A percentile compares a stretch with the other conserved stretches of the same genome.
These are phyloP conservation scores for Daldinia childiae DNA, from an alignment of 495 filamentous ascomycete species.

Conservation along the genomic window DNA sequence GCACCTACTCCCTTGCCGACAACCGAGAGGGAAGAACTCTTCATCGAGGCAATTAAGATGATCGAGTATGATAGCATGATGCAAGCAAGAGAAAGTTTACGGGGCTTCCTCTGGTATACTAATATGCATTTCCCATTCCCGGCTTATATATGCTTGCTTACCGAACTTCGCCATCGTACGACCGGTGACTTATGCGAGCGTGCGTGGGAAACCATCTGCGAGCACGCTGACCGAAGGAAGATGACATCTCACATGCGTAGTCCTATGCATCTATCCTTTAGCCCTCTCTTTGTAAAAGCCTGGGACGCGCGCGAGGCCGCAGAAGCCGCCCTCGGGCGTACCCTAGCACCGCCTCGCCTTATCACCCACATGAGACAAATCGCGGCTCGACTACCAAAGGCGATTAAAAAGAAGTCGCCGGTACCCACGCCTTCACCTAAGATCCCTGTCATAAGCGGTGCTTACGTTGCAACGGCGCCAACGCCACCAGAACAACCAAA, in stretches of 20 bases:
- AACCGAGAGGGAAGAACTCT: conserved; percentile 55
- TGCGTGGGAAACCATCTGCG: conserved; percentile 60
- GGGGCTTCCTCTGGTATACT: conserved; percentile 63
- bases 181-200: conserved; percentile 62
- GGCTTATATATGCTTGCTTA: conserved; percentile 62
- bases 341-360: conserved; percentile 52
- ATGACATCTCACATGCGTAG: conserved; percentile 54
- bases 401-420: conserved; percentile 38
- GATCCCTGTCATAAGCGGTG: conserved; percentile 40
- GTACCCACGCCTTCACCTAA: conserved; percentile 46
- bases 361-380: conserved; percentile 53
- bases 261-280: conserved; percentile 62
- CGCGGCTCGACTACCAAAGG: conserved; percentile 39
- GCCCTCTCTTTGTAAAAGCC: conserved; percentile 60
- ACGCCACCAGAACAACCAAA: conserved; percentile 28
- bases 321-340: conserved; percentile 53
- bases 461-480: conserved; percentile 30
- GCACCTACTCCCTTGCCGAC: conserved; percentile 44
- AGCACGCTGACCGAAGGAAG: conserved; percentile 59
- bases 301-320: conserved; percentile 62
- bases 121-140: conserved; percentile 63
- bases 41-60: conserved; percentile 60
- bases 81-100: conserved; percentile 54
- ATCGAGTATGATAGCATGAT: conserved; percentile 64
- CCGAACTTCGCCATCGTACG: conserved; percentile 57